phyloP scores from a whole-genome alignment of 2,329 filamentous ascomycete genomes.

The Aureobasidium sp. region DNA sequence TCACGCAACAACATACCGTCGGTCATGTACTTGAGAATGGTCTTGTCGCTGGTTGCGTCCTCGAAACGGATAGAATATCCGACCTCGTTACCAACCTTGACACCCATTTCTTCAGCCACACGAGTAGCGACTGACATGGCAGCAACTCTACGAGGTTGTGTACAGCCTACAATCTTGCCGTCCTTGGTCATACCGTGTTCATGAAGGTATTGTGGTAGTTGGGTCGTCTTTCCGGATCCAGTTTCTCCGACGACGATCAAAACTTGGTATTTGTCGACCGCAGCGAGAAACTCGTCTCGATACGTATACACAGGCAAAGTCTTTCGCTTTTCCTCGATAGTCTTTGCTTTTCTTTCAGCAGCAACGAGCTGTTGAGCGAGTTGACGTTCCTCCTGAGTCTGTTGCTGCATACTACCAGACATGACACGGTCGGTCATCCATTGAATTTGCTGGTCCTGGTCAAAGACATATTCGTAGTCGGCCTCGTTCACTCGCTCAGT shows the following conservation, averaged over 20 bases:
- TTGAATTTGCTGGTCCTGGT: constrained; percentile 79
- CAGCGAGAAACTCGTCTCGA: constrained; percentile 76
- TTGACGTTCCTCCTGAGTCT: constrained; percentile 68
- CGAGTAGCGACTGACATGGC: constrained; percentile 97
- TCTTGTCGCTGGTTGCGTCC: constrained; percentile 85
- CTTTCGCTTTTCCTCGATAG: constrained; percentile 86
- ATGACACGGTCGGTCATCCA: constrained; percentile 71
- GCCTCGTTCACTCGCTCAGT: constrained; percentile 69
- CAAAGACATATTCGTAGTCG: constrained; percentile 89
- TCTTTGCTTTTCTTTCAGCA: constrained; percentile 78
- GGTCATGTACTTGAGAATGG: constrained; percentile 90
- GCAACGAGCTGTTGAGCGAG: constrained; percentile 77
- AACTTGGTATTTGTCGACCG: constrained; percentile 77
- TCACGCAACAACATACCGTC: constrained; percentile 91
- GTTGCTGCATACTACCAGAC: constrained; percentile 60
- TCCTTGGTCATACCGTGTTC: constrained; percentile 84
- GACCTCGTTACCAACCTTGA: constrained; percentile 84
- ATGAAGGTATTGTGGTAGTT: constrained; percentile 86
- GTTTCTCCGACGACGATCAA: constrained; percentile 93
- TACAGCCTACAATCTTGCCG: constrained; percentile 82
- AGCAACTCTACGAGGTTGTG: constrained; percentile 88
- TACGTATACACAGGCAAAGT: constrained; percentile 86
- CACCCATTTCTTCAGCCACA: constrained; percentile 89
- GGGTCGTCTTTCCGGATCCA: constrained; percentile 91
- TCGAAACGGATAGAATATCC: constrained; percentile 95